Evolutionary conservation across 257 asterid genomes (phyloP).

Genomic region (Solanum sejunctum): DNA sequence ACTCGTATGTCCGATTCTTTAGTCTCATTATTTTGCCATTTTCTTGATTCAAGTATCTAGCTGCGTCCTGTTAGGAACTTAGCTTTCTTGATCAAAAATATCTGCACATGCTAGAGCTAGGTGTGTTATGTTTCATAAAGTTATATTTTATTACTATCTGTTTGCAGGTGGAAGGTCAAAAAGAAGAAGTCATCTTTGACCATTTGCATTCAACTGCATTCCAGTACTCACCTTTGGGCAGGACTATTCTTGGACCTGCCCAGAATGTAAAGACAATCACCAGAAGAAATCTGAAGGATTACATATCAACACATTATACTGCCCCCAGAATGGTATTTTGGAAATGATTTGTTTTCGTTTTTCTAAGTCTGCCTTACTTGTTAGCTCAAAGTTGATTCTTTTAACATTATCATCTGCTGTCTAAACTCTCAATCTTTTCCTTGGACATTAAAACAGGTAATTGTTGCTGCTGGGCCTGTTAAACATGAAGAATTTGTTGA

Average conservation of each 20-base stretch:
- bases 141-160: background rate
- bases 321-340: constrained; percentile 60
- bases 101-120: background rate
- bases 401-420: background rate
- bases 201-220: constrained; percentile 89
- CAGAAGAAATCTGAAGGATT: constrained; percentile 36
- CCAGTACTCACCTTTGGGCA: constrained; percentile 74
- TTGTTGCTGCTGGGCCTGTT: constrained; percentile 78
- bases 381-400: background rate
- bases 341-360: background rate
- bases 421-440: background rate
- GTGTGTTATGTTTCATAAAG: background rate
- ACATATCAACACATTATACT: constrained; percentile 65
- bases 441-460: constrained; percentile 31
- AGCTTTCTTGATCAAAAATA: background rate
- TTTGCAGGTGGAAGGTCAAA: constrained; percentile 67
- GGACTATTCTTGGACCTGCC: constrained; percentile 89
- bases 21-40: background rate
- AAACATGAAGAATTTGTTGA: constrained; percentile 82
- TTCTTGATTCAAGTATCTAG: background rate
- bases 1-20: background rate
- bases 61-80: background rate
- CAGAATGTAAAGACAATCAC: constrained; percentile 50
- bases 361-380: background rate
- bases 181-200: constrained; percentile 82